Evolutionary conservation across 2,329 filamentous ascomycete species (phyloP).

Genomic region (Exophiala phaeomuriformis): DNA sequence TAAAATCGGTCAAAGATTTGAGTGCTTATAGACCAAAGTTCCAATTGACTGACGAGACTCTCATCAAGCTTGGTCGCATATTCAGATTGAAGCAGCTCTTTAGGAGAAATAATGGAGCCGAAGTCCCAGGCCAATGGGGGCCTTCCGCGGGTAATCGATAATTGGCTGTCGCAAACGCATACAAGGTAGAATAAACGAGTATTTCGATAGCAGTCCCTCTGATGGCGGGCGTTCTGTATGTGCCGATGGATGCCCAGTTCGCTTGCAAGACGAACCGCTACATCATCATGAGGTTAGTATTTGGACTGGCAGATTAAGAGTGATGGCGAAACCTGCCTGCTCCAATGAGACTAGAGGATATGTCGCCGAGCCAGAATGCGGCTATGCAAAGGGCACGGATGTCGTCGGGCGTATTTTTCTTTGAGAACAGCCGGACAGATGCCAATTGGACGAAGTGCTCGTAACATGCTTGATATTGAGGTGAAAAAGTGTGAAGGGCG

Average conservation of each 20-base stretch:
- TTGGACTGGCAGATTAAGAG: neutral
- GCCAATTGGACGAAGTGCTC: constrained; percentile 51
- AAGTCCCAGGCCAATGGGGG: constrained; percentile 54
- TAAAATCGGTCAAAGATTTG: constrained; percentile 51
- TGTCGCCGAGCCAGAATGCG: constrained; percentile 56
- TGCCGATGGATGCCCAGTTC: constrained; percentile 51
- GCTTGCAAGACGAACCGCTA: constrained; percentile 51
- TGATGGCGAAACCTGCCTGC: constrained; percentile 15
- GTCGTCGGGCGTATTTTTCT: constrained; percentile 50
- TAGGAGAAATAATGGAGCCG: constrained; percentile 49
- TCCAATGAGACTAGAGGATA: constrained; percentile 56
- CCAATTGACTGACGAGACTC: constrained; percentile 51
- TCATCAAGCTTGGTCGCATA: constrained; percentile 49
- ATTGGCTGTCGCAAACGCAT: constrained; percentile 60
- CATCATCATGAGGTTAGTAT: constrained; percentile 12
- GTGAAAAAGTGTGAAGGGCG: constrained; percentile 50
- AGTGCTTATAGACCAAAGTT: constrained; percentile 52
- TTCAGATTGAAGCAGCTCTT: constrained; percentile 46
- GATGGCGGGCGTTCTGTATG: constrained; percentile 36
- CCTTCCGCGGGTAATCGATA: constrained; percentile 54
- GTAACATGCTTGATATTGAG: constrained; percentile 49
- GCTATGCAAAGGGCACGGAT: constrained; percentile 55
- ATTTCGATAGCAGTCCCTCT: constrained; percentile 33
- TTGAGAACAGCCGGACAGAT: constrained; percentile 50
- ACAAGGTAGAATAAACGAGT: constrained; percentile 55